phyloP scores from a whole-genome alignment of 192 early-diverging fungal species.

The Linnemannia hyalina region DNA sequence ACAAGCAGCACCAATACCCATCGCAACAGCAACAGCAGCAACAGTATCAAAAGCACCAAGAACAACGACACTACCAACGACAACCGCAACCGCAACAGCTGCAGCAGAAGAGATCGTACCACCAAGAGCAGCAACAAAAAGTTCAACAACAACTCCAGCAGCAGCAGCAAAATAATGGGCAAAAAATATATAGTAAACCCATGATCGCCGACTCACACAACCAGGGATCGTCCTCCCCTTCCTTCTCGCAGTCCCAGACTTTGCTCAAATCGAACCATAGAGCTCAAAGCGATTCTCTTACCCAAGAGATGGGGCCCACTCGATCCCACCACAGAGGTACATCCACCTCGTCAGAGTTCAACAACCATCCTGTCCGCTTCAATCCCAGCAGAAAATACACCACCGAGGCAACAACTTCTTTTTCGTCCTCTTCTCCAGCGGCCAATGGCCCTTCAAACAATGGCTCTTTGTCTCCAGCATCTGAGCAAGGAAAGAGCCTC shows the following conservation, averaged over 20 bases:
- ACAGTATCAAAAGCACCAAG: background rate
- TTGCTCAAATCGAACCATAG: background rate
- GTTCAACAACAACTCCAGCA: constrained; percentile 8
- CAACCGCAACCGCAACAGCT: background rate
- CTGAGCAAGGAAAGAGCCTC: constrained; percentile 31
- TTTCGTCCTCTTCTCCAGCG: background rate
- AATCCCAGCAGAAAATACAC: constrained; percentile 40
- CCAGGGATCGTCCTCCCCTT: background rate
- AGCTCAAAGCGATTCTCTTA: background rate
- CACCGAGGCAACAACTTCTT: background rate
- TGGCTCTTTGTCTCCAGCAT: background rate
- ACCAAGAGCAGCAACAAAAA: constrained; percentile 26
- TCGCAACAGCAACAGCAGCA: constrained; percentile 26
- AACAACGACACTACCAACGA: background rate
- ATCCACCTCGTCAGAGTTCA: constrained; percentile 25
- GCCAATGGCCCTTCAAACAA: background rate
- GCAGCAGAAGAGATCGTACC: background rate
- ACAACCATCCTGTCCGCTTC: constrained; percentile 39
- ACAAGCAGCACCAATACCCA: constrained; percentile 14
- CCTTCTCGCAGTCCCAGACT: background rate
- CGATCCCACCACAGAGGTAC: constrained; percentile 42
- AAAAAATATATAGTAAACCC: constrained; percentile 1
- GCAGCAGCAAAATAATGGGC: background rate
- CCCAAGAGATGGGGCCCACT: constrained; percentile 31
- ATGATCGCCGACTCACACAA: constrained; percentile 18